phyloP scores from a whole-genome alignment of 2,329 filamentous ascomycete genomes.

The Pseudogymnoascus sp. region DNA sequence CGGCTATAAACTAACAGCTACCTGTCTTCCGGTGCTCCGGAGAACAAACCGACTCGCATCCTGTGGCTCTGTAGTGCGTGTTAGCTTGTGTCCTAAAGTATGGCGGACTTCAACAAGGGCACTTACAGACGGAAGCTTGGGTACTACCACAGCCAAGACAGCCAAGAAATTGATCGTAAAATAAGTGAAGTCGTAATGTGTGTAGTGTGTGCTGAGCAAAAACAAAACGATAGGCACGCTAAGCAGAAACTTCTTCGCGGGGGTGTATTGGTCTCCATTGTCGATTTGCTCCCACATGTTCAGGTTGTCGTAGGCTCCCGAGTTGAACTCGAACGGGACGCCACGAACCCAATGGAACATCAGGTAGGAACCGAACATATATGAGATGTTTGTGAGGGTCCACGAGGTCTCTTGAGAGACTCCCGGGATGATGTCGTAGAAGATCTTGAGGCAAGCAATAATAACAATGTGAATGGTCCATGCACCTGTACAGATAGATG shows the following conservation, averaged over 20 bases:
- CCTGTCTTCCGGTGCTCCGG: constrained; percentile 56
- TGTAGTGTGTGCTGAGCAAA: constrained; percentile 95
- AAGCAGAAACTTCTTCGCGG: constrained; percentile 95
- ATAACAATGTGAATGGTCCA: constrained; percentile 97
- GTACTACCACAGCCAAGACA: constrained; percentile 85
- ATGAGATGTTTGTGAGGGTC: constrained; percentile 97
- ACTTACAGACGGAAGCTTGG: constrained; percentile 88
- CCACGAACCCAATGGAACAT: constrained; percentile 99
- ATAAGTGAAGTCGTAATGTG: constrained; percentile 93
- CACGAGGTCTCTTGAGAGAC: constrained; percentile 97
- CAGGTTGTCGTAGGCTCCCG: constrained; percentile 95
- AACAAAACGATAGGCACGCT: constrained; percentile 92
- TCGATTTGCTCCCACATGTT: constrained; percentile 99
- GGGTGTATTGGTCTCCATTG: constrained; percentile 96
- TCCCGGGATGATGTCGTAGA: constrained; percentile 93
- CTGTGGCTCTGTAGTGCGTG: constrained; percentile 57
- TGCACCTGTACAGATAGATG: constrained; percentile 54
- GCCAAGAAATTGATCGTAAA: constrained; percentile 97
- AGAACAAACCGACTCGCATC: constrained; percentile 69
- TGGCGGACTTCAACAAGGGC: neutral
- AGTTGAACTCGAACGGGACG: constrained; percentile 97
- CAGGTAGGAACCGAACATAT: constrained; percentile 97
- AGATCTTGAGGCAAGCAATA: constrained; percentile 84
- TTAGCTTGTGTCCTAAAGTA: constrained; percentile 15
- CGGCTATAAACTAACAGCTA: constrained; percentile 18